These are phyloP conservation scores for Helianthus annuus DNA, from an alignment of 129 eudicot species.

Conservation along the genomic window DNA sequence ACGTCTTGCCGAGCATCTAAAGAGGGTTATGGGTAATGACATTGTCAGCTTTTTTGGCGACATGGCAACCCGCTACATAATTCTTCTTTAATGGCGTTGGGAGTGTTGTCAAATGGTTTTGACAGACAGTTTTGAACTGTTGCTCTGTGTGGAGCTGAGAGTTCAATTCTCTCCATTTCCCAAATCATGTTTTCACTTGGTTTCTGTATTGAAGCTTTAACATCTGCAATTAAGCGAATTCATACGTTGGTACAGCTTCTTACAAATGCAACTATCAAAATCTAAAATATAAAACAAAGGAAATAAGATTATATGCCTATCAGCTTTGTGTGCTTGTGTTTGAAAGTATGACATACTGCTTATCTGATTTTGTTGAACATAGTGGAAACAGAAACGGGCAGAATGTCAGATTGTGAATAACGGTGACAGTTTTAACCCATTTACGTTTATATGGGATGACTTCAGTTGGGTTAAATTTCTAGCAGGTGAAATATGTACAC, in stretches of 20 bases:
- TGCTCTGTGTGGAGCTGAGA: conserved; percentile 96
- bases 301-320: not conserved
- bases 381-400: not conserved
- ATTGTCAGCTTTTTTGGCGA: conserved; percentile 90
- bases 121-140: conserved; percentile 98
- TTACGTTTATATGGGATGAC: not conserved
- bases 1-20: conserved; percentile 10
- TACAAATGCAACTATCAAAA: not conserved
- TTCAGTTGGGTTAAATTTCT: not conserved
- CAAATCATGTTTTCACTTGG: conserved; percentile 38
- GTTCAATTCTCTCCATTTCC: conserved; percentile 99
- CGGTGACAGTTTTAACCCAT: not conserved
- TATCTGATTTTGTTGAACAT: not conserved
- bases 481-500: not conserved
- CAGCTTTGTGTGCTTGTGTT: not conserved
- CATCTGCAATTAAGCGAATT: not conserved
- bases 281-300: not conserved
- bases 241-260: conserved; percentile 3
- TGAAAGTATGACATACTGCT: not conserved
- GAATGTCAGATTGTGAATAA: not conserved
- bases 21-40: conserved; percentile 98
- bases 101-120: conserved; percentile 99
- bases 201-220: conserved; percentile 6
- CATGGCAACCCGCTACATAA: conserved; percentile 92
- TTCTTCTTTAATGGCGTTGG: conserved; percentile 59